Evolutionary conservation across 2,329 filamentous ascomycete species (phyloP), one percentile per base, ranked within the genome.

Genomic region (Ophiocordyceps polyrhachis-furcata): DNA sequence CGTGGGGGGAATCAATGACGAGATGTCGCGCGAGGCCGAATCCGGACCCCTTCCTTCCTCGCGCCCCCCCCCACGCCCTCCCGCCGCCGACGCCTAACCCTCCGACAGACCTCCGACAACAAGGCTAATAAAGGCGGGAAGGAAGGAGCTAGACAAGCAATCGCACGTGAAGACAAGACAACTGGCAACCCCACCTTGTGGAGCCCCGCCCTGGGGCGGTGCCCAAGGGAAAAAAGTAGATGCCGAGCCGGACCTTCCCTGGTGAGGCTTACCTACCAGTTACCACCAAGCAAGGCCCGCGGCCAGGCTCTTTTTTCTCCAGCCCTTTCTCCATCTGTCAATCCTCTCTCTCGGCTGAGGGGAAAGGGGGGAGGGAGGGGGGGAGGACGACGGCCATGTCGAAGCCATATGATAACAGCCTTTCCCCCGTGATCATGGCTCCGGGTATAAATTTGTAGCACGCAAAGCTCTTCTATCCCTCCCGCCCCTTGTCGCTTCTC

Each of bases 361-460:
- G 25, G 7, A 28, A 28, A 9, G 25, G 4, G 4, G 4, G 4
- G 23, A 25, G 8, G 25, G 25, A 11, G 25, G 25, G 35, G 35
- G n/a, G n/a, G 9, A 38, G 17, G 17, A 38, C 35, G 35, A 11
- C n/a, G 29, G 43, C 41, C 20, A 46, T 46, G 43, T 47, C 46
- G 40, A 23, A 20, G 9, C 32, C 25, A 28, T 28, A 28, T 28
- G 25, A 28, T 28, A 11, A 28, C 6, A 28, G 25, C 25, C 2
- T 28, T 28, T 28, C 25, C 25, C 25, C 9, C 25, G 25, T 28
- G 25, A 28, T 28, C 8, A 28, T 28, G 25, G 25, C 25, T 11
- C 9, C 25, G 25, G 25, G 25, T 28, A 28, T 28, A 28, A 28
- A 11, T 28, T 7, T 11, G 25, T 28, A 28, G 25, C 7, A 28